Percentiles rank a stretch among this genome's conserved stretches.
These are phyloP conservation scores for Meyerozyma carpophila DNA, from an alignment of 1,139 yeast genomes.

Conservation along the genomic window DNA sequence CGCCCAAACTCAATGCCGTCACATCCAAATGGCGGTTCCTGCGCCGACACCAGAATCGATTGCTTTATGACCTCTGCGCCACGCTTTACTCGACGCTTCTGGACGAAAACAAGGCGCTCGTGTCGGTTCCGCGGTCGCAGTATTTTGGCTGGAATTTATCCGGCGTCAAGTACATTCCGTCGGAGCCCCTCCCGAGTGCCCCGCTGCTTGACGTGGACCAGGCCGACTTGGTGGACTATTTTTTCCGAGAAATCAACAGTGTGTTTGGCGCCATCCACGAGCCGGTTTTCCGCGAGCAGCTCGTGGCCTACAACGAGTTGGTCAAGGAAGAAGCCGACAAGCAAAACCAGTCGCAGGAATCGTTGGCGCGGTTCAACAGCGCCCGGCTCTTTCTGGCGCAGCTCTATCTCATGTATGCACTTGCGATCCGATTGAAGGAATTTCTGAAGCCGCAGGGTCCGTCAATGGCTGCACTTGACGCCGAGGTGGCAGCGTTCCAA, in stretches of 20 bases:
- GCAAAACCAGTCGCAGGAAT: neutral
- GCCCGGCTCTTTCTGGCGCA: slow-evolving; percentile 49
- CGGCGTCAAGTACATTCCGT: slow-evolving; percentile 46
- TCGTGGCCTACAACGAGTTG: slow-evolving; percentile 27
- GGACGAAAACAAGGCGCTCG: slow-evolving; percentile 29
- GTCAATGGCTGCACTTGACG: slow-evolving; percentile 16
- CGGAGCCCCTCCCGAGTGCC: slow-evolving; percentile 31
- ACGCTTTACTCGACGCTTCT: slow-evolving; percentile 33
- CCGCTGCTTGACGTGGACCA: slow-evolving; percentile 8
- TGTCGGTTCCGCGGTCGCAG: slow-evolving; percentile 51
- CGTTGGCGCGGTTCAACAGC: slow-evolving; percentile 19
- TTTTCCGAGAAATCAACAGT: slow-evolving; percentile 49
- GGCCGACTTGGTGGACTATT: slow-evolving; percentile 30
- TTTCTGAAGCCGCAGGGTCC: slow-evolving; percentile 36
- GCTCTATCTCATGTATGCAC: slow-evolving; percentile 45
- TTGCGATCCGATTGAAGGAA: slow-evolving; percentile 51
- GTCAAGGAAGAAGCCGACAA: slow-evolving; percentile 9
- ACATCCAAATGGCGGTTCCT: slow-evolving; percentile 45
- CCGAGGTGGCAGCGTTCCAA: slow-evolving; percentile 52
- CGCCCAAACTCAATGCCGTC: slow-evolving; percentile 1
- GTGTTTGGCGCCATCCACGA: slow-evolving; percentile 52
- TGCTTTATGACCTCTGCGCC: slow-evolving; percentile 42
- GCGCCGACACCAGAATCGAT: slow-evolving; percentile 44
- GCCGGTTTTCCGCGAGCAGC: slow-evolving; percentile 49
- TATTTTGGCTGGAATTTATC: slow-evolving; percentile 66